phyloP scores from a whole-genome alignment of 345 rosid species.

The Camelina hispida region DNA sequence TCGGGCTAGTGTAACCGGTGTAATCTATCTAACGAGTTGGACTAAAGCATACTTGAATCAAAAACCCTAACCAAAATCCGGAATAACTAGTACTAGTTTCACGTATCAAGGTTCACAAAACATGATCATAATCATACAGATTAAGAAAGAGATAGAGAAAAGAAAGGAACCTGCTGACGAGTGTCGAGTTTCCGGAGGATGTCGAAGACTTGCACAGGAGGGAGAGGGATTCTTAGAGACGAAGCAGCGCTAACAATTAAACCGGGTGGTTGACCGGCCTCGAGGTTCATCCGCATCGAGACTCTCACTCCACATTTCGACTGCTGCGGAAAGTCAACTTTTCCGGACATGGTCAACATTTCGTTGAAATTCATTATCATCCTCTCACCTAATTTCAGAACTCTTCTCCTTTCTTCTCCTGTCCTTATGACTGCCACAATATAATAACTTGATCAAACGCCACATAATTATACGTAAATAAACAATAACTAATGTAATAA shows the following conservation, averaged over 20 bases:
- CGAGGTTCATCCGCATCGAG: constrained; percentile 47
- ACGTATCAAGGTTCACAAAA: neutral
- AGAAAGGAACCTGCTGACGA: constrained; percentile 54
- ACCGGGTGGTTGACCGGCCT: constrained; percentile 61
- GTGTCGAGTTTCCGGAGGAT: constrained; percentile 46
- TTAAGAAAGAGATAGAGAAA: neutral
- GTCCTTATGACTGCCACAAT: constrained; percentile 37
- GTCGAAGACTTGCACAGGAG: constrained; percentile 52
- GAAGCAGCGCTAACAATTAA: constrained; percentile 62
- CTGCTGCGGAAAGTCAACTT: constrained; percentile 53
- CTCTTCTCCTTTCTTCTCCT: constrained; percentile 49
- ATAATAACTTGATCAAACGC: constrained; percentile 9
- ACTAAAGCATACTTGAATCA: neutral
- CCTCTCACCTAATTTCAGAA: constrained; percentile 66
- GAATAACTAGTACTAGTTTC: neutral
- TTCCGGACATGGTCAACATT: constrained; percentile 56
- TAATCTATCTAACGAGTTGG: neutral
- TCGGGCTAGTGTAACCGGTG: neutral
- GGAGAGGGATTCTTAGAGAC: constrained; percentile 62
- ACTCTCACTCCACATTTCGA: constrained; percentile 65
- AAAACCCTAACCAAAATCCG: neutral
- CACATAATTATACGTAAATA: neutral
- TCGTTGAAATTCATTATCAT: constrained; percentile 66
- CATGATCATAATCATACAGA: neutral
- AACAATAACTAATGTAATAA: neutral